Evolutionary conservation across 2,329 filamentous ascomycete genomes (phyloP), one percentile per base, ranked within the genome.

Genomic region (Fusarium nematophilum): DNA sequence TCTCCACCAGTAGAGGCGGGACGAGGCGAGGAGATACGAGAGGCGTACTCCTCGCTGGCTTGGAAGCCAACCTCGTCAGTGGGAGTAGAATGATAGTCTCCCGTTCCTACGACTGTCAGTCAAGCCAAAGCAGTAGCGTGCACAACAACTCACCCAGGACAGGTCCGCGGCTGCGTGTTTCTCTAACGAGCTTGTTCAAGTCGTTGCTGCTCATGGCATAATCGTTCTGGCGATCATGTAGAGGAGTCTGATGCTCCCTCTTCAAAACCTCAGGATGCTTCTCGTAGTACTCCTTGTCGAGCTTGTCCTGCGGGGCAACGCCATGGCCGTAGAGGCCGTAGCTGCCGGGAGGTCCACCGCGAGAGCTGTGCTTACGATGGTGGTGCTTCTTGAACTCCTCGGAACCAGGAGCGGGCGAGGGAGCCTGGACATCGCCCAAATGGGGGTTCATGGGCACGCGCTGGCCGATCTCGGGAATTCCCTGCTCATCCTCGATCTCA

Each of bases 401-500:
- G 5, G 76, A 67, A 37, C 75, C 74, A 8, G 88, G 89, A 3
- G 87, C 85, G 2, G 93, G 93, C 3, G 93, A 95, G 3, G 95
- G 95, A 11, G 95, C 95, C 78, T 99, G 95, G 9, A 98, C 95
- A 73, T 98, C 94, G 59, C 95, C 95, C 36, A 95, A 91, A 73
- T 95, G 87, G 47, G 89, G 90, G 72, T 95, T 90, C 91, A 99
- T 95, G 43, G 95, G 95, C 31, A 99, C 94, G 71, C 93, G 90
- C 70, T 91, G 87, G 40, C 94, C 94, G 65, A 97, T 95, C 72
- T 96, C 91, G 3, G 93, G 93, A 67, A 97, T 97, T 17, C 93
- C 94, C 50, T 93, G 88, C 62, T 95, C 91, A 38, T 94, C 90
- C 14, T 90, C 90, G 33, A 77, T 71, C 61, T 88, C 78, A 33